These are phyloP conservation scores for Acacia melanoxylon DNA, from an alignment of 306 rosid genomes.

Conservation along the genomic window DNA sequence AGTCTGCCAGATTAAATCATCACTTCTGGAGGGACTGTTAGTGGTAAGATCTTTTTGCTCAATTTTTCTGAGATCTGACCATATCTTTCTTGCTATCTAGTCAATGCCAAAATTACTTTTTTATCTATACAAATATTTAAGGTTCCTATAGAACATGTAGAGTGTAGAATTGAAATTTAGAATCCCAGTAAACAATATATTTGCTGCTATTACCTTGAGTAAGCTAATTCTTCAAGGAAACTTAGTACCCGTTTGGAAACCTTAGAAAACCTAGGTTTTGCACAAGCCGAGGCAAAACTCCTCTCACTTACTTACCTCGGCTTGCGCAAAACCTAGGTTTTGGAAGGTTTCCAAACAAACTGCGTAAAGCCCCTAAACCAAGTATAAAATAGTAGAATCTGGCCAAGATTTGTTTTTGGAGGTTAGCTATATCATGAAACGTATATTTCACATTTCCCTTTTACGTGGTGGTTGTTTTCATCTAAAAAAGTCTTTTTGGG, in stretches of 20 bases:
- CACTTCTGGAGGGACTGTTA: constrained; percentile 89
- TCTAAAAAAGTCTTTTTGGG: not conserved
- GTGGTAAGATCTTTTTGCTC: constrained; percentile 68
- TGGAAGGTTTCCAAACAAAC: too few relatives aligned
- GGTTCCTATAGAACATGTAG: not conserved
- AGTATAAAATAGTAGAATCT: not conserved
- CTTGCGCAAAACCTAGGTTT: too few relatives aligned
- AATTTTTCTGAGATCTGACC: not conserved
- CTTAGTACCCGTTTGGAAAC: too few relatives aligned
- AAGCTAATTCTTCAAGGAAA: not conserved
- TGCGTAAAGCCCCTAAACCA: not conserved
- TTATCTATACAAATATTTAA: not conserved
- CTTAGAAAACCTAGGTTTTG: too few relatives aligned
- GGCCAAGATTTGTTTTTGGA: constrained; percentile 6
- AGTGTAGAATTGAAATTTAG: not conserved
- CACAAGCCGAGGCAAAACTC: too few relatives aligned
- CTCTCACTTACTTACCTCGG: too few relatives aligned
- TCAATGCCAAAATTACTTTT: not conserved
- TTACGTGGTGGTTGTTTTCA: constrained; percentile 7
- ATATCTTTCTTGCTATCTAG: not conserved
- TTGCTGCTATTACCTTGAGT: not conserved
- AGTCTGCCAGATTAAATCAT: constrained; percentile 84
- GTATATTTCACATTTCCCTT: not conserved
- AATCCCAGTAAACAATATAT: not conserved
- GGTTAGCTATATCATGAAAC: not conserved